phyloP scores from a whole-genome alignment of 2,329 filamentous ascomycete genomes.

The Bipolaris sorokiniana region DNA sequence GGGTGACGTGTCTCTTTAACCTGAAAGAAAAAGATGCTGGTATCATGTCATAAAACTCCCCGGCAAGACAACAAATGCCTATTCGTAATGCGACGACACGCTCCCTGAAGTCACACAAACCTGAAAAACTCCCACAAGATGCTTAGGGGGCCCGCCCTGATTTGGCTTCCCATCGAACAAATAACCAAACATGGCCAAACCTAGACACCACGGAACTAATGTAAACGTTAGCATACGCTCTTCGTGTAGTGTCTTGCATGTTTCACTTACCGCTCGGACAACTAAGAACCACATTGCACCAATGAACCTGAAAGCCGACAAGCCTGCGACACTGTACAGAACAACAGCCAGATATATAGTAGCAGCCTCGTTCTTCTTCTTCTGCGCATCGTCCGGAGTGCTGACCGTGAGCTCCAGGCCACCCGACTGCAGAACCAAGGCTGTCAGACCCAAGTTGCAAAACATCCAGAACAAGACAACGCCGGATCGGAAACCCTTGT shows the following conservation, averaged over 20 bases:
- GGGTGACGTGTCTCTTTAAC: not conserved
- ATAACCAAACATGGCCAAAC: not conserved
- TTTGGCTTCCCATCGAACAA: not conserved
- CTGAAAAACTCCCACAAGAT: conserved; percentile 11
- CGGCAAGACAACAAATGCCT: conserved; percentile 2
- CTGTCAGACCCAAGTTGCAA: conserved; percentile 86
- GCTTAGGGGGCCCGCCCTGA: not conserved
- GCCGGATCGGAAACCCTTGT: conserved; percentile 90
- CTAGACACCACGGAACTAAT: conserved; percentile 59
- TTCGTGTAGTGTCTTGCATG: not conserved
- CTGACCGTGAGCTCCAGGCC: conserved; percentile 67
- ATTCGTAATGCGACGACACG: conserved; percentile 9
- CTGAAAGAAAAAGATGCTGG: conserved; percentile 16
- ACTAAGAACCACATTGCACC: conserved; percentile 93
- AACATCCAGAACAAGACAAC: conserved; percentile 97
- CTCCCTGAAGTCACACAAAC: conserved; percentile 5
- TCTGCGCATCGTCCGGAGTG: conserved; percentile 49
- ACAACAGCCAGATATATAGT: conserved; percentile 87
- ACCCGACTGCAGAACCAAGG: conserved; percentile 83
- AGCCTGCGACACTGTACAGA: conserved; percentile 83
- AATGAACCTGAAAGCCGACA: conserved; percentile 85
- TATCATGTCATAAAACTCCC: conserved; percentile 26
- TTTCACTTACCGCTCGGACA: conserved; percentile 48
- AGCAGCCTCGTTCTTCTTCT: conserved; percentile 62
- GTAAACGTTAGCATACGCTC: conserved; percentile 33